phyloP scores from a whole-genome alignment of 257 asterid species.

The Nicotiana obtusifolia region DNA sequence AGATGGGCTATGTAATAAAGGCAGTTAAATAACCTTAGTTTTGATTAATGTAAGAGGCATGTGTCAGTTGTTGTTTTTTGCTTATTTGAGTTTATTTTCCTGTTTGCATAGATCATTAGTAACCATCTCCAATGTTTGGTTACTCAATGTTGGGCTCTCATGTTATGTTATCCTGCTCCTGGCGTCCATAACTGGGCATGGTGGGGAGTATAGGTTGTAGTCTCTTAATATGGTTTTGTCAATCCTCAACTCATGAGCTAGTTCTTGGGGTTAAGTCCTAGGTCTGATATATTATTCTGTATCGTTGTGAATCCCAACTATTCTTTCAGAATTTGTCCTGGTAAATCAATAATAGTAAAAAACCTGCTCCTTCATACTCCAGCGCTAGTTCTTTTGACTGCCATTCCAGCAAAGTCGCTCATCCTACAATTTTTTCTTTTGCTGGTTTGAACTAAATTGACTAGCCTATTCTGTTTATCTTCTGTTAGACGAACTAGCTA shows the following conservation, averaged over 20 bases:
- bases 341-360: background rate
- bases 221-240: background rate
- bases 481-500: background rate
- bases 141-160: background rate
- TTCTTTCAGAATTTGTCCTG: background rate
- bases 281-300: background rate
- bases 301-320: background rate
- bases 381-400: background rate
- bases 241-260: background rate
- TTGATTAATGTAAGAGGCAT: background rate
- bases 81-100: background rate
- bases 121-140: background rate
- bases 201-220: background rate
- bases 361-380: background rate
- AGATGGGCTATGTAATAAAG: background rate
- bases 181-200: background rate
- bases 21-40: background rate
- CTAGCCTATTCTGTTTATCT: background rate
- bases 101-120: background rate
- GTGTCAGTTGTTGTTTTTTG: background rate
- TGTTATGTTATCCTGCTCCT: background rate
- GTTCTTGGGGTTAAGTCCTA: background rate
- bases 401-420: background rate
- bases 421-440: background rate
- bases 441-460: background rate